These are phyloP conservation scores for Dryadomyces quercus-mongolicae DNA, from an alignment of 2,329 filamentous ascomycete genomes.

Conservation along the genomic window DNA sequence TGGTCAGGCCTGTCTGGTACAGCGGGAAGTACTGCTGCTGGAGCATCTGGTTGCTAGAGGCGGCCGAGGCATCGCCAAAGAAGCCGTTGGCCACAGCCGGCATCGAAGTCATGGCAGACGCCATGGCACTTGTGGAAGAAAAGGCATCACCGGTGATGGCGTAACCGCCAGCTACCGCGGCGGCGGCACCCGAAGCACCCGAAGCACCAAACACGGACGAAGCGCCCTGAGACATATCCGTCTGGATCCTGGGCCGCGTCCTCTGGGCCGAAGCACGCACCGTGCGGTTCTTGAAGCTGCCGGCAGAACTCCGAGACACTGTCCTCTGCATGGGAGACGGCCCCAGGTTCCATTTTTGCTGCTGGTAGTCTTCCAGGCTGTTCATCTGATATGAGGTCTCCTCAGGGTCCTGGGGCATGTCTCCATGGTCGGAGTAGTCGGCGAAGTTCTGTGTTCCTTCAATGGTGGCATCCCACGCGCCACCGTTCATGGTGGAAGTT, in stretches of 20 bases:
- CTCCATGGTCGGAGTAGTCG: constrained; percentile 38
- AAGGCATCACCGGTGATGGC: constrained; percentile 38
- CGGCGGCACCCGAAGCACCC: constrained; percentile 18
- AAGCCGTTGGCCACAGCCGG: constrained; percentile 15
- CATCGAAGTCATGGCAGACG: constrained; percentile 4
- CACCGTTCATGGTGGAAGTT: constrained; percentile 35
- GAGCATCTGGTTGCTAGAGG: constrained; percentile 23
- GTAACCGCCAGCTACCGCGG: constrained; percentile 19
- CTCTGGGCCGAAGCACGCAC: constrained; percentile 30
- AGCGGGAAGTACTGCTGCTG: constrained; percentile 40
- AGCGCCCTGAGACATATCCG: constrained; percentile 34
- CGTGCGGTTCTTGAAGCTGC: constrained; percentile 31
- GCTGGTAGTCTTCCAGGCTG: constrained; percentile 1
- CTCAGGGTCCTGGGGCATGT: constrained; percentile 37
- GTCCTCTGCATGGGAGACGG: constrained; percentile 32
- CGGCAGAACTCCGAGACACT: constrained; percentile 30
- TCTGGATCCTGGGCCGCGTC: constrained; percentile 30
- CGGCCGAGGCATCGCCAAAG: constrained; percentile 24
- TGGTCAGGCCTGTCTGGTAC: constrained; percentile 33
- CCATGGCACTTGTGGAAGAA: not conserved
- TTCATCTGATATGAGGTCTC: constrained; percentile 29
- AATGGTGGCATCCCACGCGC: constrained; percentile 43
- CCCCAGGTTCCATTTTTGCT: constrained; percentile 31
- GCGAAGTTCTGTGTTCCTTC: constrained; percentile 50
- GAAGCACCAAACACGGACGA: constrained; percentile 15